phyloP scores from a whole-genome alignment of 495 filamentous ascomycete species.

The Glarea lozoyensis region DNA sequence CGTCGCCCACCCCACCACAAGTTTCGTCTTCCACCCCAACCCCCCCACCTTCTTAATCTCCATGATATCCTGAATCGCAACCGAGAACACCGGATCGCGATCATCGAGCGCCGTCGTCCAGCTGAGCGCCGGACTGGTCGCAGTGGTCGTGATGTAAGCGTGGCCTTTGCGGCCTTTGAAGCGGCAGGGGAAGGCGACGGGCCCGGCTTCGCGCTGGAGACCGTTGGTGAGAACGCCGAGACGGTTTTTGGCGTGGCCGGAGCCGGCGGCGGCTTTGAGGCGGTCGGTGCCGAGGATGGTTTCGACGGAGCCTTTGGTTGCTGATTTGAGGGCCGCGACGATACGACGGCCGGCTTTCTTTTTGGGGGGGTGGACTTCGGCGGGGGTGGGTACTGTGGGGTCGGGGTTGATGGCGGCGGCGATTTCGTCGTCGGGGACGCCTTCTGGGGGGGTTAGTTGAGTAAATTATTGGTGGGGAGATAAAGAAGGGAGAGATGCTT shows the following conservation, averaged over 20 bases:
- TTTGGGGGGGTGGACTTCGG: background rate
- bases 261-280: constrained; percentile 37
- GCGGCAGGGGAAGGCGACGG: constrained; percentile 65
- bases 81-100: constrained; percentile 43
- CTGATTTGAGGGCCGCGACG: constrained; percentile 13
- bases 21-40: constrained; percentile 80
- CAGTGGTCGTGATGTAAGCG: constrained; percentile 55
- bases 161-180: constrained; percentile 65
- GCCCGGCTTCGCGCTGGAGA: constrained; percentile 41
- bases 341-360: constrained; percentile 16
- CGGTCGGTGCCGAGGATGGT: constrained; percentile 20
- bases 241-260: constrained; percentile 56
- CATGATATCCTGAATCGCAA: constrained; percentile 39
- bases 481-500: too few relatives aligned
- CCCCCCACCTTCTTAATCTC: constrained; percentile 80
- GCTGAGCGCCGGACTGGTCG: constrained; percentile 49
- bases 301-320: constrained; percentile 20
- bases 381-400: constrained; percentile 12
- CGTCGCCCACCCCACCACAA: constrained; percentile 75
- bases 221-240: constrained; percentile 56
- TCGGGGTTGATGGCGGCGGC: constrained; percentile 34
- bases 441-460: constrained; percentile 17
- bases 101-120: constrained; percentile 45
- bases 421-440: constrained; percentile 32
- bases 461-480: too few relatives aligned